phyloP scores from a whole-genome alignment of 1,284 basidiomycete species.

The Melampsora larici-populina region DNA sequence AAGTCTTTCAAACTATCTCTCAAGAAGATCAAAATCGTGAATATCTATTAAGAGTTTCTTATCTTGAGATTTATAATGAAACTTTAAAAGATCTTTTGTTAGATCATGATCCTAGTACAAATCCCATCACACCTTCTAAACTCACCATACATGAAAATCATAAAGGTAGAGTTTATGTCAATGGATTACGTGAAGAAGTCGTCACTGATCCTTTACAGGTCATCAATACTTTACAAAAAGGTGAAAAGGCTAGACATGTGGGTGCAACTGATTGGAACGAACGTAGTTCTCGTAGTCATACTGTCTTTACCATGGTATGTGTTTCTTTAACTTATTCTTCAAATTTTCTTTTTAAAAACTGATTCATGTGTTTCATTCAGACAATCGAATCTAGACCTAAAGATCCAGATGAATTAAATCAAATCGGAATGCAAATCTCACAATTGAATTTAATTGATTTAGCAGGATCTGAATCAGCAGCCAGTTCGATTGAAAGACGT shows the following conservation, averaged over 20 bases:
- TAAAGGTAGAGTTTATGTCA: slow-evolving; percentile 55
- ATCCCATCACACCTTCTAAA: slow-evolving; percentile 6
- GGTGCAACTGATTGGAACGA: slow-evolving; percentile 95
- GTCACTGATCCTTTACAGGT: slow-evolving; percentile 85
- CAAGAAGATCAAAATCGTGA: slow-evolving; percentile 50
- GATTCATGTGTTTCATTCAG: no score
- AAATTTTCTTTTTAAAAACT: no score
- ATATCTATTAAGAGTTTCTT: slow-evolving; percentile 60
- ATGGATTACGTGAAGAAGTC: slow-evolving; percentile 80
- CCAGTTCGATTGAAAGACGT: slow-evolving; percentile 84
- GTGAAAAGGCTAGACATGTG: slow-evolving; percentile 81
- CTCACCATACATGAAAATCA: slow-evolving; percentile 36
- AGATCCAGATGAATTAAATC: slow-evolving; percentile 50
- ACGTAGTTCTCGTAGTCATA: slow-evolving; percentile 84
- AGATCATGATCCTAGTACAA: not conserved
- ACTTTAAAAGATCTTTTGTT: slow-evolving; percentile 58
- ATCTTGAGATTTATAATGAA: slow-evolving; percentile 64
- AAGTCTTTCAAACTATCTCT: slow-evolving; percentile 59
- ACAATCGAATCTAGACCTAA: slow-evolving; percentile 70
- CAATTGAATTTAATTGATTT: slow-evolving; percentile 80
- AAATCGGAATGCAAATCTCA: slow-evolving; percentile 44
- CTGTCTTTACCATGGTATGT: slow-evolving; percentile 78
- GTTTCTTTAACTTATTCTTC: not conserved
- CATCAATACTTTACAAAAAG: slow-evolving; percentile 74
- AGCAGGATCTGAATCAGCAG: slow-evolving; percentile 94